Evolutionary conservation across 371 early-diverging fungal species (phyloP), one percentile per base, ranked within the genome.

Genomic region (Syncephalastrum contaminatum): DNA sequence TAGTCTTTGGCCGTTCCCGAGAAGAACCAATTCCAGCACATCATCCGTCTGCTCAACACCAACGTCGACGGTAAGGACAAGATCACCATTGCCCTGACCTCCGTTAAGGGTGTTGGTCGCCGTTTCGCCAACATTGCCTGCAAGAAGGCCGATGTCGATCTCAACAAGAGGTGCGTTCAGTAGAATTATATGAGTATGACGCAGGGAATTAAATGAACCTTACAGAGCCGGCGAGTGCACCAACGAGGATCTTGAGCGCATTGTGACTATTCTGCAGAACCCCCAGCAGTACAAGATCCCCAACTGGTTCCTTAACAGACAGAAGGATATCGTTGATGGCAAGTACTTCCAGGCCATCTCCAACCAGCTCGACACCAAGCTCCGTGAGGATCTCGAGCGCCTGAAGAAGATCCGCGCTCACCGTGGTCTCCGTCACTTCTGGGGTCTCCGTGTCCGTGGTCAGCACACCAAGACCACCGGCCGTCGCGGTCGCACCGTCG

Each of bases 1-100:
- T 55, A 88, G 93, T 94, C 94, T 69, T 86, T 94, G 81, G 89
- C 91, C 62, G 92, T 92, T 68, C 87, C 91, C 58, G 91, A 89
- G 73, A 86, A 88, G 86, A 85, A 85, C 72, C 86, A 89, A 74
- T 95, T 98, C 87, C 97, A 96, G 84, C 93, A 95, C 88, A 99
- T 99, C 84, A 85, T 98, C 69, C 99, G 99, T 96, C 87, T 99
- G 56, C 93, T 96, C 78, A 99, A 99, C 91, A 99, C 99, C 82
- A 99, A 99, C 89, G 91, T 99, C 73, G 95, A 99, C 78, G 99
- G 99, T 63, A 93, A 91, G 78, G 84, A 86, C 69, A 96, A 94
- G 83, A 85, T 97, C 73, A 89, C 91, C 84, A 94, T 89, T 84
- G 97, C 99, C 72, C 76, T 99, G 74, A 98, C 97, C 62, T 81